These are phyloP conservation scores for Phytopythium boreale DNA, from an alignment of 352 stramenopile genomes.

Conservation along the genomic window DNA sequence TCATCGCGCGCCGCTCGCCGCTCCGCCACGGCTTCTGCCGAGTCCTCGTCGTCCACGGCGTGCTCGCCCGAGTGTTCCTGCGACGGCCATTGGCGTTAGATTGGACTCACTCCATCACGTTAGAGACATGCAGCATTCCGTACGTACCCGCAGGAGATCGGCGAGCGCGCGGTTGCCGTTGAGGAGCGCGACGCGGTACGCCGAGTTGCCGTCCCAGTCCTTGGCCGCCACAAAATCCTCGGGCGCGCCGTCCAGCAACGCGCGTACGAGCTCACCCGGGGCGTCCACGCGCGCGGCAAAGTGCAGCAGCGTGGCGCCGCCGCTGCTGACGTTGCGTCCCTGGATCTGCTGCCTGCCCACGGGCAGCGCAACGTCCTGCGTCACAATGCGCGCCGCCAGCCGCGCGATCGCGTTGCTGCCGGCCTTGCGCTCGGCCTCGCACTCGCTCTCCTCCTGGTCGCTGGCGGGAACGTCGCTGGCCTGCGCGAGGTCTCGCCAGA, in stretches of 20 bases:
- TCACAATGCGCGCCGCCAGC: slow-evolving; percentile 26
- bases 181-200: slow-evolving; percentile 44
- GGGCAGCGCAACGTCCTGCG: slow-evolving; percentile 67
- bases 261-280: slow-evolving; percentile 32
- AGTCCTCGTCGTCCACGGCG: slow-evolving; percentile 6
- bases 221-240: slow-evolving; percentile 13
- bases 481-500: slow-evolving; percentile 26
- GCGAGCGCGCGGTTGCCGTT: slow-evolving; percentile 34
- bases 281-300: slow-evolving; percentile 62
- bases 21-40: slow-evolving; percentile 8
- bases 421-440: neutral
- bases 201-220: slow-evolving; percentile 68
- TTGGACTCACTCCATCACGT: neutral
- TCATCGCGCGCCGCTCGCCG: slow-evolving; percentile 35
- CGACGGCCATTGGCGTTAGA: neutral
- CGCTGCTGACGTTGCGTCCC: slow-evolving; percentile 67
- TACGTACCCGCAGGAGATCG: slow-evolving; percentile 35
- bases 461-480: neutral
- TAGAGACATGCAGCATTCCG: neutral
- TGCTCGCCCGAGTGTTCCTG: slow-evolving; percentile 15
- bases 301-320: slow-evolving; percentile 69
- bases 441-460: neutral
- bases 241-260: slow-evolving; percentile 41
- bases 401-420: neutral
- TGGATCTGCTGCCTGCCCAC: slow-evolving; percentile 58